Base-by-base conservation (phyloP, 495 filamentous ascomycete genomes). In the Extremus antarcticus region DNA sequence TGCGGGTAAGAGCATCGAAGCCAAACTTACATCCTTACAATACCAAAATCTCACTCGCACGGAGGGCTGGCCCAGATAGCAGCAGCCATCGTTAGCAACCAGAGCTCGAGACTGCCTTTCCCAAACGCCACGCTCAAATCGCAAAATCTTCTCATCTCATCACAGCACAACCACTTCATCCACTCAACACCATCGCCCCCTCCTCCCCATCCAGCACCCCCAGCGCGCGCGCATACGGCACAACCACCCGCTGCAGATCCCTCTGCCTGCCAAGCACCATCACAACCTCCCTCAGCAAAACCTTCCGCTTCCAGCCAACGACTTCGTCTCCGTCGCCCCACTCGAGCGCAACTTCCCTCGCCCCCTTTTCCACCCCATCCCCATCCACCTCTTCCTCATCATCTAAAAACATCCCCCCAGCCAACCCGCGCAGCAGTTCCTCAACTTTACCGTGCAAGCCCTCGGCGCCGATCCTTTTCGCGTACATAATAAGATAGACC, bases 401-500 rank as follows among this genome's bases (percentile, higher is more conserved):
- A 32, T 80, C 75, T 57, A 71, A 69, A 22, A 83, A 74, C 2
- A 90, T 68, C 2, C 85, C 84, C 15, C 92, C 90, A 21, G 91
- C 71, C 46, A 98, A 69, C 32, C 81, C 82, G 55, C 85, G 82
- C 29, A 96, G 69, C 8, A 99, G 68, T 73, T 97, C 94, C 62
- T 95, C 92, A 0, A 96, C 88, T 70, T 97, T 99, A 38, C 76
- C 74, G 62, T 82, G 81, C 58, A 89, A 69, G 0, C 90, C 90
- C 65, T 99, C 94, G 0, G 87, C 87, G 1, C 94, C 92, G 24
- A 99, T 80, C 2, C 94, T 80, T 71, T 94, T 96, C 1, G 87
- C 91, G 61, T 97, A 99, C 88, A 97, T 97, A 59, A 88, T 83
- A 4, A 97, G 69, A 63, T 95, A 95, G 1, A 94, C 72, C 53